Evolutionary conservation across 257 asterid genomes (phyloP).

Genomic region (Solanum appendiculatum): DNA sequence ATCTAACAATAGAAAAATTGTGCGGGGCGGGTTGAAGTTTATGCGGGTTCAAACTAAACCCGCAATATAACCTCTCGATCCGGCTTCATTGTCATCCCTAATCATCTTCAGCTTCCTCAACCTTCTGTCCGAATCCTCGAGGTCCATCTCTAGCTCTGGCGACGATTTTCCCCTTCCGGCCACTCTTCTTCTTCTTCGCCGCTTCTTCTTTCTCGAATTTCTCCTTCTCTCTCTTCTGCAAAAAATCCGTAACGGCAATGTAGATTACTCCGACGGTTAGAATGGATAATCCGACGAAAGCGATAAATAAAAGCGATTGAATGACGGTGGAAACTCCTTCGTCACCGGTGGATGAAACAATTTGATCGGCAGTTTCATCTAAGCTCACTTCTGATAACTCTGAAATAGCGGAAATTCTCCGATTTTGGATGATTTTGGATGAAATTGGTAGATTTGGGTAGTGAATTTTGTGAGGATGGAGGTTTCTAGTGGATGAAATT

Average conservation of each 20-base stretch:
- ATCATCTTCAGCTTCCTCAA: constrained; percentile 25
- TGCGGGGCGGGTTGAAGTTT: background rate
- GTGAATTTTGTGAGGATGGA: background rate
- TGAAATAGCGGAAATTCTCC: background rate
- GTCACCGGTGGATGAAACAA: constrained; percentile 27
- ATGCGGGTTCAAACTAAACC: background rate
- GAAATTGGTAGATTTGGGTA: background rate
- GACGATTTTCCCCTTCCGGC: constrained; percentile 37
- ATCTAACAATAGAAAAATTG: background rate
- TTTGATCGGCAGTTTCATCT: constrained; percentile 32
- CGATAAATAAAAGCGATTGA: constrained; percentile 43
- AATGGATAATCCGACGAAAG: constrained; percentile 66
- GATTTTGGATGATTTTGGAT: background rate
- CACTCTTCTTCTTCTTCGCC: constrained; percentile 42
- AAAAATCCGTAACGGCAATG: constrained; percentile 75
- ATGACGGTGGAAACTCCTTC: constrained; percentile 37
- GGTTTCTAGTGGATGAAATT: background rate
- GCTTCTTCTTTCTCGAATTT: constrained; percentile 75
- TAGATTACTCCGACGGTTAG: constrained; percentile 83
- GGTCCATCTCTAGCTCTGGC: constrained; percentile 56
- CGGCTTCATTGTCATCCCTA: background rate
- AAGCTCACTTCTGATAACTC: background rate
- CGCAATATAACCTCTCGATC: background rate
- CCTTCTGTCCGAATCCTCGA: constrained; percentile 80
- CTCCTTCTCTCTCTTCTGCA: constrained; percentile 76